Evolutionary conservation across 78 protist species (phyloP).

Genomic region (Polysphondylium violaceum): DNA sequence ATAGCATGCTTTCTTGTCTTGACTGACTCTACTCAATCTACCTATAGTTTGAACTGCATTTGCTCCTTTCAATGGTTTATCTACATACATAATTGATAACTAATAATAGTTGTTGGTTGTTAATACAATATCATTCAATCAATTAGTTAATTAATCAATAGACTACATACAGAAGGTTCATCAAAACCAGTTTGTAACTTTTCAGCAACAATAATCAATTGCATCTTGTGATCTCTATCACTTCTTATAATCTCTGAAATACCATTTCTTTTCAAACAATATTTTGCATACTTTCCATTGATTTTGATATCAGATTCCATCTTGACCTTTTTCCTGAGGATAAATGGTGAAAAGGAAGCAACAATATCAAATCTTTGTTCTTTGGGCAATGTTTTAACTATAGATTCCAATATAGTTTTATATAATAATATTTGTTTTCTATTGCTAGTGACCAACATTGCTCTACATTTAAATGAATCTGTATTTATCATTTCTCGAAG

Average conservation of each 20-base stretch:
- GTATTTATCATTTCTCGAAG: slow-evolving; percentile 29
- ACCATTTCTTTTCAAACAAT: slow-evolving; percentile 41
- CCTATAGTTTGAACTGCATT: slow-evolving; percentile 76
- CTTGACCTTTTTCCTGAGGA: slow-evolving; percentile 11
- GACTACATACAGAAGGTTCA: slow-evolving; percentile 50
- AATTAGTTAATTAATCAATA: not conserved
- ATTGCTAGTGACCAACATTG: slow-evolving; percentile 61
- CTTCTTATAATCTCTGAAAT: slow-evolving; percentile 40
- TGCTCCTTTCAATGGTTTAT: slow-evolving; percentile 38
- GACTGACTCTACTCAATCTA: slow-evolving; percentile 36
- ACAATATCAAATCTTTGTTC: slow-evolving; percentile 57
- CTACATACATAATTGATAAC: slow-evolving; percentile 62
- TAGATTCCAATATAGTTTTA: slow-evolving; percentile 11
- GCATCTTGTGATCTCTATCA: slow-evolving; percentile 33
- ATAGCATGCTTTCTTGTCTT: slow-evolving; percentile 33
- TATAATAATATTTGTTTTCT: slow-evolving; percentile 52
- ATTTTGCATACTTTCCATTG: slow-evolving; percentile 58
- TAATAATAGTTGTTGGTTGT: too few relatives aligned
- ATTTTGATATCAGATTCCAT: slow-evolving; percentile 29
- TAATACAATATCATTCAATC: too few relatives aligned
- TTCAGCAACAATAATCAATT: slow-evolving; percentile 74
- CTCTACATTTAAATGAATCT: slow-evolving; percentile 22
- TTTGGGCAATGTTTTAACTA: slow-evolving; percentile 38
- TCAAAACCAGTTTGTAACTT: slow-evolving; percentile 77
- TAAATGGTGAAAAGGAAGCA: slow-evolving; percentile 69